Percentiles rank a stretch among this genome's conserved stretches.
Conservation (phyloP, 2,329 filamentous ascomycete species). For the Pseudopithomyces chartarum region DNA sequence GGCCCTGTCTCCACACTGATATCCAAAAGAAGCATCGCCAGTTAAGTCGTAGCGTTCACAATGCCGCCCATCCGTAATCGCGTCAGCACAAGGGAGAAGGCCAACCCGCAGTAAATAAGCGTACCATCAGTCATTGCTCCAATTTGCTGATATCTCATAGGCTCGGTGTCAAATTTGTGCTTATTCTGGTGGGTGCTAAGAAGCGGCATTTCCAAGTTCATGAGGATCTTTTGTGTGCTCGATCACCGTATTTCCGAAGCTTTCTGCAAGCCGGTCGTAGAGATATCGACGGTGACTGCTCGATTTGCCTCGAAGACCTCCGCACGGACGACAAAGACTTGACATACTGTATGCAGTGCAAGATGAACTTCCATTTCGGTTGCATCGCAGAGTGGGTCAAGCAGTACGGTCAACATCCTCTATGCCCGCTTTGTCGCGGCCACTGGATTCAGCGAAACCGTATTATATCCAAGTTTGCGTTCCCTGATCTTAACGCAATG, state of each 20-base stretch:
- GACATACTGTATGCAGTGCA: slow-evolving; percentile 12
- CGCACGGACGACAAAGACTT: background rate
- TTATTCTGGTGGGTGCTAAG: slow-evolving; percentile 3
- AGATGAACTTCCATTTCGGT: slow-evolving; percentile 14
- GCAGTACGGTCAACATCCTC: background rate
- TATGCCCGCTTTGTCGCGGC: slow-evolving; percentile 22
- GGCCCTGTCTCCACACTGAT: background rate
- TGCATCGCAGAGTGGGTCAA: slow-evolving; percentile 8
- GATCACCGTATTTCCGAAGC: slow-evolving; percentile 19
- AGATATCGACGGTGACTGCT: slow-evolving; percentile 17
- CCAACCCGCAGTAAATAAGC: background rate
- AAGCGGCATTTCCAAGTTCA: slow-evolving; percentile 21
- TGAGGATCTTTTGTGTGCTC: slow-evolving; percentile 24
- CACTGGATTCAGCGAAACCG: background rate
- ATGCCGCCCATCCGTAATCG: background rate
- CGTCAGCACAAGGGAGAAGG: background rate
- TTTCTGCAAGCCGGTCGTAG: slow-evolving; percentile 21
- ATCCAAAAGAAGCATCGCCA: background rate
- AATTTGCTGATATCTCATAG: background rate
- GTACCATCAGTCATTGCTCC: background rate
- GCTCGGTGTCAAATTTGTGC: slow-evolving; percentile 3
- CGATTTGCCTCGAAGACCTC: slow-evolving; percentile 16
- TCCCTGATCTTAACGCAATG: background rate
- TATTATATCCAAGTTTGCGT: background rate
- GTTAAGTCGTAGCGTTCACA: background rate